These are phyloP conservation scores for Hyphodiscus hymeniophilus DNA, from an alignment of 495 filamentous ascomycete genomes.

Conservation along the genomic window DNA sequence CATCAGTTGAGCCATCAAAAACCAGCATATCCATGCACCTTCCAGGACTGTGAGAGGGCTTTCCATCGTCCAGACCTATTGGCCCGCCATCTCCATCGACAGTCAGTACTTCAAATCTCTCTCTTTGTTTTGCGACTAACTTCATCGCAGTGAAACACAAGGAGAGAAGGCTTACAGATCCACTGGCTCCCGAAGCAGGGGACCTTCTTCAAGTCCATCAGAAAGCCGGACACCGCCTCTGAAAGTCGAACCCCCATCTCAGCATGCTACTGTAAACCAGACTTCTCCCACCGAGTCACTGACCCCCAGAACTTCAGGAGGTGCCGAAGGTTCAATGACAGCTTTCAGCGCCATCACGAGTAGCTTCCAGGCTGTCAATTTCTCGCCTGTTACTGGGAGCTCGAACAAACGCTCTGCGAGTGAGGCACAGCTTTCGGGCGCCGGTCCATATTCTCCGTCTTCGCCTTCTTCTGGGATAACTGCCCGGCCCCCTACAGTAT, in stretches of 20 bases:
- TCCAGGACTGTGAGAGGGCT: constrained; percentile 49
- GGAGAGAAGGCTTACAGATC: constrained; percentile 19
- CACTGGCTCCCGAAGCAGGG: constrained; percentile 15
- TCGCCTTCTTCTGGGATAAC: constrained; percentile 4
- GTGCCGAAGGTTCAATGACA: constrained; percentile 16
- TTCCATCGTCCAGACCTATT: constrained; percentile 74
- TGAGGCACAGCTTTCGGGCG: constrained; percentile 7
- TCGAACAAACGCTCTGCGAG: constrained; percentile 11
- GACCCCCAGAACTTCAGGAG: constrained; percentile 14
- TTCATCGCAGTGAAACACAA: constrained; percentile 18
- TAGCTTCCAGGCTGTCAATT: constrained; percentile 9
- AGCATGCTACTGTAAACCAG: constrained; percentile 1
- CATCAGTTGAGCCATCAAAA: constrained; percentile 82
- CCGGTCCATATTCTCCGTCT: constrained; percentile 1
- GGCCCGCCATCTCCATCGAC: constrained; percentile 70
- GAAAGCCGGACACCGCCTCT: constrained; percentile 13
- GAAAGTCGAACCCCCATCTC: constrained; percentile 13
- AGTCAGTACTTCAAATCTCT: constrained; percentile 48
- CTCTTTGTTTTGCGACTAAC: background rate
- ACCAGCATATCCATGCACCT: constrained; percentile 57
- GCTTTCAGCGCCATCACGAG: constrained; percentile 9
- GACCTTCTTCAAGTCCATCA: constrained; percentile 18
- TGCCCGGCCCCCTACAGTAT: constrained; percentile 3
- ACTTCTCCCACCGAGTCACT: constrained; percentile 7
- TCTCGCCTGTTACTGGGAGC: background rate